phyloP scores from a whole-genome alignment of 2,329 filamentous ascomycete species.

The Neofusicoccum parvum region DNA sequence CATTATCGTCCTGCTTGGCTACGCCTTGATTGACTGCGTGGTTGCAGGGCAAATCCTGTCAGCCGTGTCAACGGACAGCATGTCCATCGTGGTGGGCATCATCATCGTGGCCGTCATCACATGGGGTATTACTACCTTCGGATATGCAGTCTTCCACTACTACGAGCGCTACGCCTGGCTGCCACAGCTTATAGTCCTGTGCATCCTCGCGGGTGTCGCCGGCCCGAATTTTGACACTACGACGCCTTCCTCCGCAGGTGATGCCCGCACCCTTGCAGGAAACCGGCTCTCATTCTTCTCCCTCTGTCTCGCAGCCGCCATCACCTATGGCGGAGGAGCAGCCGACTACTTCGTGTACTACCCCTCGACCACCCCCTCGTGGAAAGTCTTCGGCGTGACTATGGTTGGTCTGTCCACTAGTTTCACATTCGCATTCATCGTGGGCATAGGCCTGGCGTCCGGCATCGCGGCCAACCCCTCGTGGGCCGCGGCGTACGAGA shows the following conservation, averaged over 20 bases:
- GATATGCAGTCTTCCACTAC: slow-evolving; percentile 67
- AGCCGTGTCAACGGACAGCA: slow-evolving; percentile 61
- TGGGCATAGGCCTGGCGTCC: slow-evolving; percentile 65
- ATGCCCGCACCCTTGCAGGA: slow-evolving; percentile 55
- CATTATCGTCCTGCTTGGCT: slow-evolving; percentile 64
- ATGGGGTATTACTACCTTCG: slow-evolving; percentile 67
- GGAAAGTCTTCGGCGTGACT: slow-evolving; percentile 60
- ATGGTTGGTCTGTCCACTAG: slow-evolving; percentile 59
- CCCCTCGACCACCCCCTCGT: slow-evolving; percentile 54
- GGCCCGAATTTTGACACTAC: slow-evolving; percentile 60
- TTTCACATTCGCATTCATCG: slow-evolving; percentile 62
- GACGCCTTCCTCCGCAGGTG: slow-evolving; percentile 54
- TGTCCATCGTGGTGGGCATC: slow-evolving; percentile 68
- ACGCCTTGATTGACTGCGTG: slow-evolving; percentile 65
- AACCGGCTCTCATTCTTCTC: slow-evolving; percentile 70
- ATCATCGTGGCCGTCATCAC: slow-evolving; percentile 65
- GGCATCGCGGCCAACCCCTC: slow-evolving; percentile 54
- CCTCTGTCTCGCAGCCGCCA: slow-evolving; percentile 64
- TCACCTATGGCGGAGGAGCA: slow-evolving; percentile 65
- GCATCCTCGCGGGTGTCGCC: slow-evolving; percentile 64
- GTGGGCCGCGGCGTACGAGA: slow-evolving; percentile 61
- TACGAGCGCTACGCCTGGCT: slow-evolving; percentile 71
- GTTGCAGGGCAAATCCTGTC: slow-evolving; percentile 70
- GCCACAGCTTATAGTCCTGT: slow-evolving; percentile 62
- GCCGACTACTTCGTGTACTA: slow-evolving; percentile 72